phyloP scores from a whole-genome alignment of 768 basidiomycete genomes.

The Suillus americanus region DNA sequence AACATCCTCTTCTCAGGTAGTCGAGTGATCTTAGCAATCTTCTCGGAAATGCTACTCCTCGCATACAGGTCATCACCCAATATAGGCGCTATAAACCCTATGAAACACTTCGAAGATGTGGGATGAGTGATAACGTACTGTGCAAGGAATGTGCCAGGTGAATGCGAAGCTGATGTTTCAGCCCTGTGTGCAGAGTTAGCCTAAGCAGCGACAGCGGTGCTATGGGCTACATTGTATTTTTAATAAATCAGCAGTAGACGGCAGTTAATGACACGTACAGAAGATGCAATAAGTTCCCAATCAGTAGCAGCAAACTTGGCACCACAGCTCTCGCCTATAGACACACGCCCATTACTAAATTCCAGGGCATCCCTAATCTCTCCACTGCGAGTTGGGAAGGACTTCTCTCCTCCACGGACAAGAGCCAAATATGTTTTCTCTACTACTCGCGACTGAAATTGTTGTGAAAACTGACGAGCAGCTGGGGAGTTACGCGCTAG shows the following conservation, averaged over 20 bases:
- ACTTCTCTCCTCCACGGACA: constrained; percentile 50
- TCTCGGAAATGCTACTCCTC: constrained; percentile 32
- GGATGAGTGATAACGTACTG: constrained; percentile 32
- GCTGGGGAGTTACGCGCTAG: constrained; percentile 45
- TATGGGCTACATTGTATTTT: constrained; percentile 34
- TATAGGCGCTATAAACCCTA: constrained; percentile 51
- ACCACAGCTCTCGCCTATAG: constrained; percentile 27
- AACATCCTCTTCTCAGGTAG: constrained; percentile 52
- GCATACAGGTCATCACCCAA: constrained; percentile 61
- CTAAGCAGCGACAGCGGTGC: constrained; percentile 57
- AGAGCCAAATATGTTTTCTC: constrained; percentile 65
- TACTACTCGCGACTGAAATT: constrained; percentile 48
- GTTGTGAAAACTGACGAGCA: constrained; percentile 52
- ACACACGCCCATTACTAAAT: constrained; percentile 46
- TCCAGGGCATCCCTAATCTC: constrained; percentile 46
- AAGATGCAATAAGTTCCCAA: constrained; percentile 61
- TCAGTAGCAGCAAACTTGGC: constrained; percentile 38
- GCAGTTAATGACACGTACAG: constrained; percentile 42
- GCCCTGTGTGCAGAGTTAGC: constrained; percentile 57
- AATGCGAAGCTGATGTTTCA: constrained; percentile 72
- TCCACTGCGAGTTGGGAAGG: constrained; percentile 39
- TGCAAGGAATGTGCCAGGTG: constrained; percentile 55
- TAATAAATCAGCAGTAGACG: constrained; percentile 8
- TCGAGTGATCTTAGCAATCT: constrained; percentile 23
- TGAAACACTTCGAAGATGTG: constrained; percentile 3